A percentile compares a stretch with the other conserved stretches of the same genome.
Evolutionary conservation across 257 asterid genomes (phyloP).

Genomic region (Forsythia suspensa): DNA sequence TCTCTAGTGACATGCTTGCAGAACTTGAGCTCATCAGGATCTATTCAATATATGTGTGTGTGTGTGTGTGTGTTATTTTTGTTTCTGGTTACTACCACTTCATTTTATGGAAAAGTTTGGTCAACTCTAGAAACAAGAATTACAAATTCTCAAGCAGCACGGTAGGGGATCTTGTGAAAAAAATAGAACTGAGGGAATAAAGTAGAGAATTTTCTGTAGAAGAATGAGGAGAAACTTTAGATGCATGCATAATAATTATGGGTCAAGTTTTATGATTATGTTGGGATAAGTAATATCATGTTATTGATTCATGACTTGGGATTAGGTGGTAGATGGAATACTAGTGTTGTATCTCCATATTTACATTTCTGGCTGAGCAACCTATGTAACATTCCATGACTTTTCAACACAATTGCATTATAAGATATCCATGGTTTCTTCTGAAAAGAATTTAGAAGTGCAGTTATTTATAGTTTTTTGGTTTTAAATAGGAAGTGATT

Average conservation of each 20-base stretch:
- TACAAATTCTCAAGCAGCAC: not conserved
- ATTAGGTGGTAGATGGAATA: not conserved
- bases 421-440: not conserved
- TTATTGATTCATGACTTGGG: not conserved
- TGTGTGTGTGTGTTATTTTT: not conserved
- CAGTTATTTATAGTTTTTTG: not conserved
- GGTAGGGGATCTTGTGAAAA: not conserved
- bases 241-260: not conserved
- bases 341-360: not conserved
- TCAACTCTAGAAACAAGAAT: conserved; percentile 5
- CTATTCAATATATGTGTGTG: not conserved
- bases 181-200: not conserved
- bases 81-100: conserved; percentile 6
- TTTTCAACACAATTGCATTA: not conserved
- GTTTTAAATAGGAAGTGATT: not conserved
- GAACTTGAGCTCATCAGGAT: conserved; percentile 14
- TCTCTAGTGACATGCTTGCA: not conserved
- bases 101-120: not conserved
- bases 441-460: not conserved
- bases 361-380: not conserved
- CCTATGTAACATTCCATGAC: not conserved
- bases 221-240: not conserved
- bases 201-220: not conserved
- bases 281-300: not conserved
- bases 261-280: not conserved